A percentile compares a stretch with the other conserved stretches of the same genome.
phyloP scores from a whole-genome alignment of 2,329 filamentous ascomycete species.

The Aspergillus ochraceoroseus region DNA sequence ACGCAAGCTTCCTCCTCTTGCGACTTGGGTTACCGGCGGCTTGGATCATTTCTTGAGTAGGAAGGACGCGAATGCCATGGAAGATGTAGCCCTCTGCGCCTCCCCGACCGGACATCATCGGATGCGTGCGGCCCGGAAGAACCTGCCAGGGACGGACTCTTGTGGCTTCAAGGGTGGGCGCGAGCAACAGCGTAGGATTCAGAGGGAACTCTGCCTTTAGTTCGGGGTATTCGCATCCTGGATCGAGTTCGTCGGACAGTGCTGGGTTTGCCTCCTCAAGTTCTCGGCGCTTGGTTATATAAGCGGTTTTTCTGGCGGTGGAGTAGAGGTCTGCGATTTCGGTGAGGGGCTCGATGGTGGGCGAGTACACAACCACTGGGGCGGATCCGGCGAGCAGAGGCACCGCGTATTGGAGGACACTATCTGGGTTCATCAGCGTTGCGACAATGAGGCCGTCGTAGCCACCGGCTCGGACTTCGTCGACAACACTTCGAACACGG shows the following conservation, averaged over 20 bases:
- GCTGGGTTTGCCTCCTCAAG: slow-evolving; percentile 20
- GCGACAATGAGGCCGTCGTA: slow-evolving; percentile 83
- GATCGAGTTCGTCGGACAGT: slow-evolving; percentile 12
- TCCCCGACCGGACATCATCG: slow-evolving; percentile 82
- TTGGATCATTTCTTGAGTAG: slow-evolving; percentile 71
- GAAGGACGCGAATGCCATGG: slow-evolving; percentile 73
- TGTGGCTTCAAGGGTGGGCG: slow-evolving; percentile 73
- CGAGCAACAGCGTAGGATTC: slow-evolving; percentile 79
- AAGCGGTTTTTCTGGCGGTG: slow-evolving; percentile 72
- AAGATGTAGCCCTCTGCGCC: slow-evolving; percentile 89
- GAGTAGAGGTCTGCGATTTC: slow-evolving; percentile 78
- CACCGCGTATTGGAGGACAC: slow-evolving; percentile 67
- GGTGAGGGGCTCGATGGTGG: slow-evolving; percentile 71
- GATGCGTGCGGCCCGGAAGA: slow-evolving; percentile 84
- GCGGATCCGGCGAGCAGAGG: slow-evolving; percentile 79
- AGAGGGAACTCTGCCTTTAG: slow-evolving; percentile 69
- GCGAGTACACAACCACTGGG: slow-evolving; percentile 78
- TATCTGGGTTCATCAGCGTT: slow-evolving; percentile 72
- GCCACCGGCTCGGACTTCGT: slow-evolving; percentile 66
- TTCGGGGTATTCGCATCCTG: slow-evolving; percentile 30
- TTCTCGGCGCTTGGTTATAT: slow-evolving; percentile 42
- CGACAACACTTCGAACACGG: slow-evolving; percentile 64
- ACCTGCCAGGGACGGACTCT: slow-evolving; percentile 82
- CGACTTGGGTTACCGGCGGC: slow-evolving; percentile 67
- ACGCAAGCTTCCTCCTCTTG: slow-evolving; percentile 62